Percentiles rank a stretch among this genome's conserved stretches.
Conservation (phyloP, 495 filamentous ascomycete species). For the Penicillium simplicissimum region DNA sequence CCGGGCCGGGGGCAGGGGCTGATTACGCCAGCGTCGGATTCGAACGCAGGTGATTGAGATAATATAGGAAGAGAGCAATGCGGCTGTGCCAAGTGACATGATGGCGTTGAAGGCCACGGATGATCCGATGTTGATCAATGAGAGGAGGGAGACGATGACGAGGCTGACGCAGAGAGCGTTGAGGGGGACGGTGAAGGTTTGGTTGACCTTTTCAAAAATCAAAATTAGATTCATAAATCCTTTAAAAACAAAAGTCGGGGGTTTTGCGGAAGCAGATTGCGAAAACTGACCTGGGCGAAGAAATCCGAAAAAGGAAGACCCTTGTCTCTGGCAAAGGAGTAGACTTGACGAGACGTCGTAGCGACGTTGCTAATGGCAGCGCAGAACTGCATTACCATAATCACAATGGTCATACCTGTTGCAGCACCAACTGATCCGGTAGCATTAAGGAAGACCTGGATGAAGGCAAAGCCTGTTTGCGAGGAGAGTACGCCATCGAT, state of each 20-base stretch:
- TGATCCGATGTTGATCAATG: slow-evolving; percentile 54
- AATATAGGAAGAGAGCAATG: slow-evolving; percentile 10
- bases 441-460: slow-evolving; percentile 55
- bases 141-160: slow-evolving; percentile 43
- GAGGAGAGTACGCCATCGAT: slow-evolving; percentile 40
- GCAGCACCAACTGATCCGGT: slow-evolving; percentile 46
- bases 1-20: slow-evolving; percentile 7
- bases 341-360: slow-evolving; percentile 58
- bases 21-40: slow-evolving; percentile 3
- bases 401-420: slow-evolving; percentile 51
- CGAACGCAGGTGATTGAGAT: slow-evolving; percentile 11
- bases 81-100: slow-evolving; percentile 37
- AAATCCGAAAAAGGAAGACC: slow-evolving; percentile 45
- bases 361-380: slow-evolving; percentile 56
- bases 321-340: slow-evolving; percentile 35
- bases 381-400: slow-evolving; percentile 50
- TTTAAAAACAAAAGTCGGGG: neutral
- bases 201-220: slow-evolving; percentile 39
- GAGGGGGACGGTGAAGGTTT: slow-evolving; percentile 51
- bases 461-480: slow-evolving; percentile 51
- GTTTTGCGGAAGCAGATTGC: neutral
- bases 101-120: slow-evolving; percentile 46
- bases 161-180: slow-evolving; percentile 52
- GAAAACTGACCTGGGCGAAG: slow-evolving; percentile 46
- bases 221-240: neutral